Evolutionary conservation across 495 filamentous ascomycete genomes (phyloP).

Genomic region (Talaromyces stipitatus): DNA sequence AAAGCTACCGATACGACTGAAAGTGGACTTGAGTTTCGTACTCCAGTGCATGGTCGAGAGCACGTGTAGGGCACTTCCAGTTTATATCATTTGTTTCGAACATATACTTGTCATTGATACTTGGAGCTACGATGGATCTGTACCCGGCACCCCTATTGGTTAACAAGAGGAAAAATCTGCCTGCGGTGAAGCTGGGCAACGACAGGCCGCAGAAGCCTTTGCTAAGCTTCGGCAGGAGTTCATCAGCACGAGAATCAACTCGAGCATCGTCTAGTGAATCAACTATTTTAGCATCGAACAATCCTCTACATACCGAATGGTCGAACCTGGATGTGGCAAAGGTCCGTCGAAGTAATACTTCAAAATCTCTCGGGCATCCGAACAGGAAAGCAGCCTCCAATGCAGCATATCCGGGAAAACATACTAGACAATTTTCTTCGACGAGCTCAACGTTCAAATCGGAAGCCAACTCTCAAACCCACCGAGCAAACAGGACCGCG

Average conservation of each 20-base stretch:
- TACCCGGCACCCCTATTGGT: background rate
- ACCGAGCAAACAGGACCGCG: background rate
- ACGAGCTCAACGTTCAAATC: background rate
- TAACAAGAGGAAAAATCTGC: background rate
- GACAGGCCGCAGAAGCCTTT: background rate
- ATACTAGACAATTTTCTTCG: background rate
- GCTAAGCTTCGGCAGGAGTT: background rate
- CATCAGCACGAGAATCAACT: background rate
- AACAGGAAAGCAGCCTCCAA: background rate
- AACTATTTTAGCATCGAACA: background rate
- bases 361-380: background rate
- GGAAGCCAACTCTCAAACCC: background rate
- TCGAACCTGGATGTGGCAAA: background rate
- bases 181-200: background rate
- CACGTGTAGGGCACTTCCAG: slow-evolving; percentile 10
- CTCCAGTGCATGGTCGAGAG: slow-evolving; percentile 12
- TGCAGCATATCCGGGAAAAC: background rate
- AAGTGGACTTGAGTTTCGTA: slow-evolving; percentile 10
- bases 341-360: background rate
- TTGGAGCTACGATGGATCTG: background rate
- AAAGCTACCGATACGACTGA: slow-evolving; percentile 16
- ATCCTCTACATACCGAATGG: background rate
- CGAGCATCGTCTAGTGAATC: background rate
- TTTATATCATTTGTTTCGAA: background rate
- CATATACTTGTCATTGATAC: background rate